phyloP scores from a whole-genome alignment of 805 yeast genomes.

The Candida maesae region DNA sequence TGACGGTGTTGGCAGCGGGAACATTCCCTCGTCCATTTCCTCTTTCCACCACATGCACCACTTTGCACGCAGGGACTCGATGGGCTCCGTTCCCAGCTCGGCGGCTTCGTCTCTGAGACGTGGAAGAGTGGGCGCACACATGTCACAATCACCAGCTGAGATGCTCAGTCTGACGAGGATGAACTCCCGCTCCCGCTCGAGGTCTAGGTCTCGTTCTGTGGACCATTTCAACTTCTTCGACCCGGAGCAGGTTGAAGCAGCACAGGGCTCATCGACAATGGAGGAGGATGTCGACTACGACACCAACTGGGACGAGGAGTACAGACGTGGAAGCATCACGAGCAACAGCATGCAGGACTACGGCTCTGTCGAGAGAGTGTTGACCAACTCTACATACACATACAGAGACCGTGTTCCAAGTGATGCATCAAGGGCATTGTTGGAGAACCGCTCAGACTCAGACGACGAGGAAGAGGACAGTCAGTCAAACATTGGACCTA shows the following conservation, averaged over 20 bases:
- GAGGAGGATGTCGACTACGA: conserved; percentile 67
- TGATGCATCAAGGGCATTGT: conserved; percentile 31
- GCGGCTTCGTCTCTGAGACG: conserved; percentile 28
- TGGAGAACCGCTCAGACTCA: conserved; percentile 23
- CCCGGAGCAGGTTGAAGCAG: conserved; percentile 75
- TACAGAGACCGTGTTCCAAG: conserved; percentile 37
- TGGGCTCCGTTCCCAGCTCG: conserved; percentile 18
- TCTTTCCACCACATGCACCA: conserved; percentile 72
- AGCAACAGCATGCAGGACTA: conserved; percentile 23
- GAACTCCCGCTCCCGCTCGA: conserved; percentile 30
- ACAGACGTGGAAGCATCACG: conserved; percentile 33
- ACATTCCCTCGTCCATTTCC: conserved; percentile 73
- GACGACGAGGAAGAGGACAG: conserved; percentile 36
- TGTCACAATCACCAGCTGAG: conserved; percentile 17
- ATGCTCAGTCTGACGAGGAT: conserved; percentile 23
- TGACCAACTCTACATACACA: conserved; percentile 32
- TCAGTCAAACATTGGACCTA: conserved; percentile 27
- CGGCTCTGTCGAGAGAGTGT: conserved; percentile 22
- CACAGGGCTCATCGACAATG: conserved; percentile 82
- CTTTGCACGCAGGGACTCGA: conserved; percentile 7
- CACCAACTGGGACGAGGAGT: conserved; percentile 68
- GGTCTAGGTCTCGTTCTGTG: conserved; percentile 33
- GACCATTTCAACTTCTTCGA: conserved; percentile 76
- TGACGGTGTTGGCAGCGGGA: conserved; percentile 74
- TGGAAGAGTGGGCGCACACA: conserved; percentile 16